phyloP scores from a whole-genome alignment of 345 rosid species.

The Boechera divaricarpa region DNA sequence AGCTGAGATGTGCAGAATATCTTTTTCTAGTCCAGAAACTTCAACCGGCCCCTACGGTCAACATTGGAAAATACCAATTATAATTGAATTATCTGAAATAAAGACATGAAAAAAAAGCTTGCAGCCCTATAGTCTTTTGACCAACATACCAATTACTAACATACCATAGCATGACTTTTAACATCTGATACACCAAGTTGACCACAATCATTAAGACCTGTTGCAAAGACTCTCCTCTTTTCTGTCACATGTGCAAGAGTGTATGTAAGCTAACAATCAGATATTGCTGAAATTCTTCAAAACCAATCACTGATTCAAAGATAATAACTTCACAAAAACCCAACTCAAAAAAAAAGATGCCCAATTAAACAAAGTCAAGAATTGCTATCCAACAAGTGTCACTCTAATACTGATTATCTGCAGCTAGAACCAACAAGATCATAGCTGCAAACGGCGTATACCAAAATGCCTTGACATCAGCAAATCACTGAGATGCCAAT shows the following conservation, averaged over 20 bases:
- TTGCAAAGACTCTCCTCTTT: slow-evolving; percentile 77
- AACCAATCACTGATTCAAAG: slow-evolving; percentile 25
- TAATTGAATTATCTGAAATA: not conserved
- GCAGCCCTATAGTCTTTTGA: slow-evolving; percentile 14
- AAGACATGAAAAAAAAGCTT: not conserved
- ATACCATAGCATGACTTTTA: slow-evolving; percentile 60
- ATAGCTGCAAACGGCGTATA: slow-evolving; percentile 2
- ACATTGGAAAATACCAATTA: not conserved
- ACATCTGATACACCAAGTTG: slow-evolving; percentile 71
- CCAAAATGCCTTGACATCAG: not conserved
- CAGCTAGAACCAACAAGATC: slow-evolving; percentile 9
- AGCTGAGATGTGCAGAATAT: slow-evolving; percentile 71
- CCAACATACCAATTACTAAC: slow-evolving; percentile 29
- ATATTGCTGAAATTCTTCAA: slow-evolving; percentile 22
- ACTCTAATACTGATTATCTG: not conserved
- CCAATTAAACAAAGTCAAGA: slow-evolving; percentile 5
- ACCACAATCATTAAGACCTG: slow-evolving; percentile 91
- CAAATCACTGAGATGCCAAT: not conserved
- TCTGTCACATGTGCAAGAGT: slow-evolving; percentile 54
- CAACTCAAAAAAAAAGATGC: slow-evolving; percentile 14
- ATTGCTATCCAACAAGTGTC: not conserved
- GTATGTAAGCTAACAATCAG: slow-evolving; percentile 29
- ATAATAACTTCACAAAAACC: slow-evolving; percentile 3
- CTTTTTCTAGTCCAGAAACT: slow-evolving; percentile 70
- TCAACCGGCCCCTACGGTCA: slow-evolving; percentile 69